Base-by-base conservation (phyloP, 2,329 filamentous ascomycete species). In the Diaporthe vexans region DNA sequence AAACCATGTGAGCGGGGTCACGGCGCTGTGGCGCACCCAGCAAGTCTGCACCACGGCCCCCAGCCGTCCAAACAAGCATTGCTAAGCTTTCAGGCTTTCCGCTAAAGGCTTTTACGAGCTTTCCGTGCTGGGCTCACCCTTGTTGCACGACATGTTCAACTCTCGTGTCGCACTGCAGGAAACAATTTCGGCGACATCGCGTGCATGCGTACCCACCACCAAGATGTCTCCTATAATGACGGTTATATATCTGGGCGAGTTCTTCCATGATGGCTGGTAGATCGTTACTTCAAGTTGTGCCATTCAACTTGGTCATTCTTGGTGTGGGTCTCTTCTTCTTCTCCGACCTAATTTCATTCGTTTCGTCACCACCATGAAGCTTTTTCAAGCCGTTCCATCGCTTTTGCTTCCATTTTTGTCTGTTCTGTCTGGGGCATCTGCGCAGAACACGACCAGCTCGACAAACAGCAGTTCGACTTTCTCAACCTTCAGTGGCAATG, bases 381-480 rank as follows among this genome's bases (percentile, higher is more conserved):
- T 40, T 26, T 68, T 13, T 15, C 11, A 52, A 21, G 0, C 19
- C 17, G 2, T 8, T 21, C 33, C 46, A 40, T 40, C 26, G 63
- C 48, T 68, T n/a, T 54, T 68, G 63, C 63, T 68, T 40, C 9
- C 63, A 19, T 54, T 37, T 29, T 35, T 68, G 63, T 40, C 33
- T 68, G 13, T 4, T 68, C 17, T 68, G 11, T 9, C 9, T 54
- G 63, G 63, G 40, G 33, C 33, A 8, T 26, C n/a, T 17, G 63
- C 63, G 5, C 63, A 54, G 33, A 68, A 40, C 13, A 40, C 63
- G 37, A 52, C 29, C 61, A 65, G 10, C 15, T 1, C 57, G 40
- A 11, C 57, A 17, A 40, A n/a, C 11, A 40, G n/a, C 24, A 48
- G 9, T 33, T 24, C 63, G 46, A 19, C 26, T 21, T 65, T 40